Evolutionary conservation across 495 filamentous ascomycete genomes (phyloP), one percentile per base, ranked within the genome.

Genomic region (Penicillium antarcticum): DNA sequence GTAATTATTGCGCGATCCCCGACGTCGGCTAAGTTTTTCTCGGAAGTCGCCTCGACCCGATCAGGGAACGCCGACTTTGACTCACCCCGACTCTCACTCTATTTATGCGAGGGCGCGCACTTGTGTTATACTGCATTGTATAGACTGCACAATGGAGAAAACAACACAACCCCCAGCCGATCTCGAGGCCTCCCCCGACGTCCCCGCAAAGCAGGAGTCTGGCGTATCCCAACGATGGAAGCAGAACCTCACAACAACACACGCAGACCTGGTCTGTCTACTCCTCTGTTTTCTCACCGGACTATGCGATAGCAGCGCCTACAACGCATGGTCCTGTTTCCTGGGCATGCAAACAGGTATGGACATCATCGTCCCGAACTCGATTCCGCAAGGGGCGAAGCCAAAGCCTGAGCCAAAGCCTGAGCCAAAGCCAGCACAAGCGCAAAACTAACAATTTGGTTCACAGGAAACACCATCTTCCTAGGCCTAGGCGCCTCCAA

Each of bases 271-370:
- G 5, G 65, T 81, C 17, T 73, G 83, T 59, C 67, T 85, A 29
- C 57, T 80, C 11, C 76, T 80, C 51, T 83, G 77, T 53, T 71
- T 81, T 36, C 68, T 79, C 14, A 81, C 81, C 0, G 82, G 82
- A 2, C 70, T 86, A 23, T 82, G 79, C 60, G 82, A 86, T 62
- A 80, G 77, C 63, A 75, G 74, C 52, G 74, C 80, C 48, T 85
- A 81, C 69, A 83, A 82, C 64, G 79, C 80, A 36, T 83, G 80
- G 69, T 75, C 73, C 21, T 81, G 78, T 51, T 86, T 86, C 61
- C 66, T 83, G 39, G 80, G 77, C 35, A 85, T 85, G 81, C 82
- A 86, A 58, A 85, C 82, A 1, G 82, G 82, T 56, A 82, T 74
- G 62, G 77, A 62, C 34, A 69, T 76, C 50, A 71, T 70, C 66